Conservation (phyloP, 345 rosid species). For the Xanthoceras sorbifolium region DNA sequence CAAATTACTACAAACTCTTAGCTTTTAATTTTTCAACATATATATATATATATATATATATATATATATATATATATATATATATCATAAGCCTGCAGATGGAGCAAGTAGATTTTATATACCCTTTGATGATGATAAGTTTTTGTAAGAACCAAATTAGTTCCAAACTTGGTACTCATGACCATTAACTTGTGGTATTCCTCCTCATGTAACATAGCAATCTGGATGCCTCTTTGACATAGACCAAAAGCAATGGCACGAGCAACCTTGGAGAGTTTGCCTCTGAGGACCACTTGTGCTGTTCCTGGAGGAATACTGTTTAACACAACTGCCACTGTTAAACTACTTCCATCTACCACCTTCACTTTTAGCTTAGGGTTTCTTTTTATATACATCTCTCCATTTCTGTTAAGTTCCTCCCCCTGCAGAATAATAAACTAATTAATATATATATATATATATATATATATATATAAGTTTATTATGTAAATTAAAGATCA, state of each 20-base stretch:
- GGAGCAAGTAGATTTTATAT: not conserved
- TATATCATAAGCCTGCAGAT: too few species aligned
- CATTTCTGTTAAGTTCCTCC: too few species aligned
- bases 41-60: too few species aligned
- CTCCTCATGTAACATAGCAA: not conserved
- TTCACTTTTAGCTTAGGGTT: slow-evolving; percentile 11
- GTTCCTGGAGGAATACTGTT: slow-evolving; percentile 18
- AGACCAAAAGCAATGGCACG: not conserved
- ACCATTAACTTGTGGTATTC: not conserved
- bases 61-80: too few species aligned
- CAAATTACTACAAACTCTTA: not conserved
- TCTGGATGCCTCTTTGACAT: slow-evolving; percentile 10
- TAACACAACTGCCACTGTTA: slow-evolving; percentile 9
- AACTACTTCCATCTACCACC: slow-evolving; percentile 22
- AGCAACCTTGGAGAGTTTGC: slow-evolving; percentile 17
- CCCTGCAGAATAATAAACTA: too few species aligned
- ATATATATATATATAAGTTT: too few species aligned
- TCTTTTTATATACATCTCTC: slow-evolving; percentile 1
- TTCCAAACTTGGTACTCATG: not conserved
- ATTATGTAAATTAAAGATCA: too few species aligned
- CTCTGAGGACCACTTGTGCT: slow-evolving; percentile 11
- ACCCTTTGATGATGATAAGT: slow-evolving; percentile 2
- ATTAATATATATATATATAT: too few species aligned
- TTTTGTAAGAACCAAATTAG: not conserved
- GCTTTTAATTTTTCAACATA: not conserved